Evolutionary conservation across 805 yeast genomes (phyloP).

Genomic region (Candida ulmi): DNA sequence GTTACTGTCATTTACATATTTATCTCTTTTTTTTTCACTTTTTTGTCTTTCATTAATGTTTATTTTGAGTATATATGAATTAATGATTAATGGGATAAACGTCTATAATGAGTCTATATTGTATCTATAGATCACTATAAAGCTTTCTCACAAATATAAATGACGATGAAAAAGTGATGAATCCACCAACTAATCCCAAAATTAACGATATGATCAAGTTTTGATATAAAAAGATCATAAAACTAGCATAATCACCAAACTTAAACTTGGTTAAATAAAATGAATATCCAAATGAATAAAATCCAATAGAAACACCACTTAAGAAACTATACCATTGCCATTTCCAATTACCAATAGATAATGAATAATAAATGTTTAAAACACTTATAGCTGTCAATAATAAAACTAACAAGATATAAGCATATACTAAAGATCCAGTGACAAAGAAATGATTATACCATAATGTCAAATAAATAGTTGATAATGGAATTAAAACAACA

Average conservation of each 20-base stretch:
- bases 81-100: too few species aligned
- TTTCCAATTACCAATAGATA: constrained; percentile 25
- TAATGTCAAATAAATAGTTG: constrained; percentile 20
- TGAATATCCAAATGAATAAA: constrained; percentile 21
- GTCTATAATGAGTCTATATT: too few species aligned
- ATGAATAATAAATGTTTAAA: constrained; percentile 18
- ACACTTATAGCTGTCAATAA: constrained; percentile 15
- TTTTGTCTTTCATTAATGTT: too few species aligned
- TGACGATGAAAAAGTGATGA: constrained; percentile 15
- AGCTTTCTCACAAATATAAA: constrained; percentile 15
- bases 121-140: constrained; percentile 13
- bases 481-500: constrained; percentile 21
- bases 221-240: constrained; percentile 19
- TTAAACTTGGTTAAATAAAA: constrained; percentile 21
- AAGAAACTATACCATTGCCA: constrained; percentile 25
- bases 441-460: constrained; percentile 24
- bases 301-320: constrained; percentile 22
- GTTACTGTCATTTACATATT: too few species aligned
- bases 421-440: constrained; percentile 12
- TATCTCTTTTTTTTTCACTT: too few species aligned
- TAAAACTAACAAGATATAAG: constrained; percentile 12
- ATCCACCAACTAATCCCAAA: constrained; percentile 21
- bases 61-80: too few species aligned
- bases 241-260: constrained; percentile 23
- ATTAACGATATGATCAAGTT: constrained; percentile 19